A percentile compares a stretch with the other conserved stretches of the same genome.
These are phyloP conservation scores for Pseudozyma tsukubaensis DNA, from an alignment of 1,284 basidiomycete genomes.

Conservation along the genomic window DNA sequence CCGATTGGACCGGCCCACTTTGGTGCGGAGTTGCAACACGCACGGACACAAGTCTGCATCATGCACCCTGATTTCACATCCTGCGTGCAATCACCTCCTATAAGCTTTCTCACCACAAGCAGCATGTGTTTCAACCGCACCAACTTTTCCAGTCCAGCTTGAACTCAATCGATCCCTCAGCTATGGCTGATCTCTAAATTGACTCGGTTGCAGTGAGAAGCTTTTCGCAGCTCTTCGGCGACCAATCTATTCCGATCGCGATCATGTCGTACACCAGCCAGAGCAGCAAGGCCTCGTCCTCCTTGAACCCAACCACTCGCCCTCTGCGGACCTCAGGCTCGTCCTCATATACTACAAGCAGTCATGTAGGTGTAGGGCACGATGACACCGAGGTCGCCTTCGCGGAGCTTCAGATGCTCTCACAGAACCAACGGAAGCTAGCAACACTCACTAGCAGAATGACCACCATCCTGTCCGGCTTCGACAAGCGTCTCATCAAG, in stretches of 20 bases:
- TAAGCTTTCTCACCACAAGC: too few species aligned
- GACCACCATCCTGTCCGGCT: constrained; percentile 69
- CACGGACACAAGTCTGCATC: constrained; percentile 9
- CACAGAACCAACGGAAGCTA: constrained; percentile 69
- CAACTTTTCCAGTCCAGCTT: too few species aligned
- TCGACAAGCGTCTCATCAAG: constrained; percentile 69
- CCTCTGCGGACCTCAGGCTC: constrained; percentile 12
- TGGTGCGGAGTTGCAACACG: constrained; percentile 5
- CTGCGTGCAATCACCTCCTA: background rate
- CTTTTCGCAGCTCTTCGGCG: background rate
- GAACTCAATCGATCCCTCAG: background rate
- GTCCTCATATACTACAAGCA: constrained; percentile 8
- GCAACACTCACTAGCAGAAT: constrained; percentile 68
- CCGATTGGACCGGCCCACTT: background rate
- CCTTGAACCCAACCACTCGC: background rate
- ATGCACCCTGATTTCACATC: background rate
- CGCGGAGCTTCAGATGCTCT: constrained; percentile 70
- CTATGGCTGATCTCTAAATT: background rate
- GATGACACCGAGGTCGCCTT: constrained; percentile 60
- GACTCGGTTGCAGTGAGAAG: background rate
- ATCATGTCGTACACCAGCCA: constrained; percentile 29
- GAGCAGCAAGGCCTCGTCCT: constrained; percentile 25
- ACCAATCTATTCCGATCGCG: background rate
- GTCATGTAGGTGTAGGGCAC: constrained; percentile 5
- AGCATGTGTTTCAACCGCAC: too few species aligned